phyloP scores from a whole-genome alignment of 2,329 filamentous ascomycete genomes.

The Dothideomycetes sp. region DNA sequence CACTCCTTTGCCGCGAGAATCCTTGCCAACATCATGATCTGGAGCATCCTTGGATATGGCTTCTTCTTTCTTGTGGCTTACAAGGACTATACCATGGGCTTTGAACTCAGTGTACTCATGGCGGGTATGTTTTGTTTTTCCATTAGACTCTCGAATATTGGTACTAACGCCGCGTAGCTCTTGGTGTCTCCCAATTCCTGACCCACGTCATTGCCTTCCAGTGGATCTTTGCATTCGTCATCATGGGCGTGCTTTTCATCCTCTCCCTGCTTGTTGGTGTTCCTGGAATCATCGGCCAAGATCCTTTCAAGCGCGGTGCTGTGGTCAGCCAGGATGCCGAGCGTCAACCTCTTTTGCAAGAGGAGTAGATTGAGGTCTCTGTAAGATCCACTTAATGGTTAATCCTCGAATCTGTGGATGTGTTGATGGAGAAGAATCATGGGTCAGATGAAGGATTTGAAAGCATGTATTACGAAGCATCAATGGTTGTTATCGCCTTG shows the following conservation, averaged over 20 bases:
- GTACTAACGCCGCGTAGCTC: conserved; percentile 30
- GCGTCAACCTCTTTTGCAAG: conserved; percentile 41
- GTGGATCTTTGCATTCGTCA: conserved; percentile 85
- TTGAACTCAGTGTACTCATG: conserved; percentile 61
- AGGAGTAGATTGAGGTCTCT: conserved; percentile 18
- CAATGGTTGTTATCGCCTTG: too few relatives aligned
- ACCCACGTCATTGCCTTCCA: conserved; percentile 57
- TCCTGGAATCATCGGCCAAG: conserved; percentile 51
- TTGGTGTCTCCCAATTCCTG: conserved; percentile 68
- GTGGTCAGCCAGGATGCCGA: conserved; percentile 40
- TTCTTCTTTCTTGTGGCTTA: conserved; percentile 62
- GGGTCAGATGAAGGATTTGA: too few relatives aligned
- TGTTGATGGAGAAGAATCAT: too few relatives aligned
- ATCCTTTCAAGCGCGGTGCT: conserved; percentile 37
- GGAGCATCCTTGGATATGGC: conserved; percentile 69
- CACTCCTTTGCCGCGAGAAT: conserved; percentile 60
- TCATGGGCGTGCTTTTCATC: conserved; percentile 66
- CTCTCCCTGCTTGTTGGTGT: conserved; percentile 54
- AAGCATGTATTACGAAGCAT: too few relatives aligned
- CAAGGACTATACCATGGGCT: conserved; percentile 70
- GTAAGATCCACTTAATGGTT: not conserved
- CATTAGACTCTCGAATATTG: not conserved
- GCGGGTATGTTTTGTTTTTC: conserved; percentile 49
- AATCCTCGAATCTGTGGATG: too few relatives aligned
- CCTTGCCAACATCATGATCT: conserved; percentile 79